Evolutionary conservation across 345 rosid genomes (phyloP).

Genomic region (Eucalyptus regnans): DNA sequence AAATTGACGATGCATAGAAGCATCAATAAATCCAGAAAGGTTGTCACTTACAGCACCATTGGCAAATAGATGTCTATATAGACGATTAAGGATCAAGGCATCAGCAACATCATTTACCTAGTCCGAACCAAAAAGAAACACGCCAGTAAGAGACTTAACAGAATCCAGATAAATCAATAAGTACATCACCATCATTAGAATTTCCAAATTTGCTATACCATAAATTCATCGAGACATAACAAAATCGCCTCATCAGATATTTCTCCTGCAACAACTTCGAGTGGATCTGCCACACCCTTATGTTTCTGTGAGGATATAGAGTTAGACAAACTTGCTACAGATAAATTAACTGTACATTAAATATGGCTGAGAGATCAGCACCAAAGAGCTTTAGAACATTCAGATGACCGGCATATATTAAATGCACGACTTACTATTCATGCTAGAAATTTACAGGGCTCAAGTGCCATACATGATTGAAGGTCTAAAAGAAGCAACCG

Average conservation of each 20-base stretch:
- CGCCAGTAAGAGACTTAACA: neutral
- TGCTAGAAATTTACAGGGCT: neutral
- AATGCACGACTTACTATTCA: neutral
- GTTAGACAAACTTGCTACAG: neutral
- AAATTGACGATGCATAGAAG: neutral
- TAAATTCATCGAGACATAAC: conserved; percentile 89
- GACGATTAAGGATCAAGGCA: conserved; percentile 88
- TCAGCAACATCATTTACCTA: conserved; percentile 99
- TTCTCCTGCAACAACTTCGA: conserved; percentile 95
- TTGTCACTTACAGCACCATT: conserved; percentile 75
- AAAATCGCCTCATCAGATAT: conserved; percentile 87
- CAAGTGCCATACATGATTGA: neutral
- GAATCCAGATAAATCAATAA: neutral
- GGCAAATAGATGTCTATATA: conserved; percentile 66
- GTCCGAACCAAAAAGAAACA: neutral
- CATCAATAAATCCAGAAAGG: neutral
- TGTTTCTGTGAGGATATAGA: conserved; percentile 51
- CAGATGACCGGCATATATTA: neutral
- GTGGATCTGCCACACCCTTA: conserved; percentile 90
- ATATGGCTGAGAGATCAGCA: neutral
- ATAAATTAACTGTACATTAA: neutral
- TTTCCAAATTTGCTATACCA: conserved; percentile 35
- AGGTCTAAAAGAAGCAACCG: neutral
- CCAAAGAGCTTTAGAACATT: neutral
- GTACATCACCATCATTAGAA: neutral